A percentile compares a stretch with the other conserved stretches of the same genome.
phyloP scores from a whole-genome alignment of 2,329 filamentous ascomycete species.

The Onygenales sp. region DNA sequence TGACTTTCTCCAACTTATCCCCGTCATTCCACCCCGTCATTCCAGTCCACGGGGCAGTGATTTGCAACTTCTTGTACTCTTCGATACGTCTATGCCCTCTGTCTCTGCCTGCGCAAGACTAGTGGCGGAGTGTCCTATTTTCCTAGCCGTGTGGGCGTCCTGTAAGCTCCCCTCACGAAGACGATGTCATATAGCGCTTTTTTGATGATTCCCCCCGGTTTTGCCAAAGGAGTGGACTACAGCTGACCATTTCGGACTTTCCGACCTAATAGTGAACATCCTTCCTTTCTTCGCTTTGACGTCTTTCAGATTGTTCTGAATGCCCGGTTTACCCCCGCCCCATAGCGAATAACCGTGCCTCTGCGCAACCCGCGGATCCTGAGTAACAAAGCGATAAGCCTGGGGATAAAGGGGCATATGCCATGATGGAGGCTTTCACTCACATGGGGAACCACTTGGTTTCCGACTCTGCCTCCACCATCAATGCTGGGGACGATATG shows the following conservation, averaged over 20 bases:
- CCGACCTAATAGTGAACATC: neutral
- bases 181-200: neutral
- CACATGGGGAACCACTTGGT: conserved; percentile 70
- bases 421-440: conserved; percentile 73
- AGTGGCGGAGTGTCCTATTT: neutral
- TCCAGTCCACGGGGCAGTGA: neutral
- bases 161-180: neutral
- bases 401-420: neutral
- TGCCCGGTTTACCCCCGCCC: neutral
- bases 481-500: conserved; percentile 77
- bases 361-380: neutral
- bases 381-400: neutral
- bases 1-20: neutral
- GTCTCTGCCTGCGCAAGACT: neutral
- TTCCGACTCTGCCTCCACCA: conserved; percentile 73
- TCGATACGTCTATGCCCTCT: neutral
- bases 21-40: neutral
- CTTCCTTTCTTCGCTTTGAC: neutral
- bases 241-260: neutral
- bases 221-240: neutral
- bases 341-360: neutral
- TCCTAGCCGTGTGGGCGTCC: neutral
- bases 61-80: neutral
- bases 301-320: neutral
- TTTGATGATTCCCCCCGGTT: neutral